phyloP scores from a whole-genome alignment of 495 filamentous ascomycete species.

The Emericellopsis terricola region DNA sequence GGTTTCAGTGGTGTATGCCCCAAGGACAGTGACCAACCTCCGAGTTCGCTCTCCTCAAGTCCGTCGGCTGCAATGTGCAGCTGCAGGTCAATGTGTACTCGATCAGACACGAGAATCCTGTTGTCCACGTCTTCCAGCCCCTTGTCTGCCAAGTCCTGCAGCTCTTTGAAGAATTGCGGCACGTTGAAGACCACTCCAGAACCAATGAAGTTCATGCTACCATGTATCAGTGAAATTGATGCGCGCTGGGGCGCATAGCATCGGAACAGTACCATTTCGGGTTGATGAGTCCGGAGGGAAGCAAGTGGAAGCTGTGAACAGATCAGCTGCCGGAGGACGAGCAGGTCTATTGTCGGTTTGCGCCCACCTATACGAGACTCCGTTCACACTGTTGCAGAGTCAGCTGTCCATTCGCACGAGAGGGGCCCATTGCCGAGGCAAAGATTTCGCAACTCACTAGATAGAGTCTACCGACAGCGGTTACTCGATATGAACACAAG shows the following conservation, averaged over 20 bases:
- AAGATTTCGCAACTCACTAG: conserved; percentile 4
- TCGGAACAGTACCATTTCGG: conserved; percentile 27
- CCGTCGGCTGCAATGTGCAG: conserved; percentile 70
- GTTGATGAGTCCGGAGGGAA: conserved; percentile 55
- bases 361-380: conserved; percentile 20
- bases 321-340: neutral
- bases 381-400: conserved; percentile 14
- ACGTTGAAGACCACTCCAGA: conserved; percentile 74
- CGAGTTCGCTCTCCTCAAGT: conserved; percentile 61
- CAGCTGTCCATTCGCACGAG: conserved; percentile 30
- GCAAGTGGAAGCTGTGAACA: conserved; percentile 38
- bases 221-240: neutral
- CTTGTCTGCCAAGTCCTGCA: conserved; percentile 50
- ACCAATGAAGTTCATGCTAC: conserved; percentile 62
- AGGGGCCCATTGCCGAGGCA: conserved; percentile 1
- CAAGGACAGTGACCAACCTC: conserved; percentile 9
- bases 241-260: neutral
- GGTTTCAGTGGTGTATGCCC: neutral
- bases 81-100: conserved; percentile 71
- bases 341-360: conserved; percentile 44
- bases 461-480: too few relatives aligned
- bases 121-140: conserved; percentile 44
- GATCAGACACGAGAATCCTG: conserved; percentile 63
- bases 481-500: too few relatives aligned
- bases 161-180: conserved; percentile 72